Evolutionary conservation across 352 stramenopile genomes (phyloP), one percentile per base, ranked within the genome.

Genomic region (Phytophthora brassicae): DNA sequence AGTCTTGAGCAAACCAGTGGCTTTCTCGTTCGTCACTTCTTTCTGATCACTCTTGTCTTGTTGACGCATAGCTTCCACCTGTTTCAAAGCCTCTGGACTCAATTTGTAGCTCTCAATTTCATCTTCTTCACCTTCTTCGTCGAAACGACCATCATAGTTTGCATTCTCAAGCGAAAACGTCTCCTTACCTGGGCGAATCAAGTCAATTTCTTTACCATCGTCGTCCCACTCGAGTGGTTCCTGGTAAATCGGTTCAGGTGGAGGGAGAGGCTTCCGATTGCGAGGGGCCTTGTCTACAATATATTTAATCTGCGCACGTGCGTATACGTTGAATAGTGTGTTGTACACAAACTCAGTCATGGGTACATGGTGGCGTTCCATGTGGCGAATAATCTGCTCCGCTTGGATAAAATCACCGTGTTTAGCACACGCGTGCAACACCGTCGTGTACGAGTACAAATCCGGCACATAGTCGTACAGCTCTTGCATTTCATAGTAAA

Each of bases 401-500:
- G 82, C 82, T 57, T 88, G 75, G 44, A 91, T 70, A 19, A 84
- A 79, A 51, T 94, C 84, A 17, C 84, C 84, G 19, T 92, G 75
- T 70, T 90, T 91, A 28, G 82, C 82, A 42, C 82, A 91, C 6
- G 84, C 81, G 56, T 88, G 78, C 28, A 94, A 62, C 60, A 94
- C 80, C 41, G 83, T 90, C 58, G 81, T 81, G 75, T 94, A 94
- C 52, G 82, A 88, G 58, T 85, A 82, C 64, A 81, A 55, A 61
- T 91, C 81, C 38, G 84, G 84, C 22, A 80, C 62, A 68, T 91
- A 90, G 64, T 94, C 84, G 67, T 94, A 94, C 56, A 92, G 60
- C 56, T 94, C 84, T 60, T 94, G 84, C 84, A 94, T 92, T 47
- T 94, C 84, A 50, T 92, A 70, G 74, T 92, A 94, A 39, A 94